Conservation (phyloP, 1,139 yeast genomes). For the Taphrina pruni region DNA sequence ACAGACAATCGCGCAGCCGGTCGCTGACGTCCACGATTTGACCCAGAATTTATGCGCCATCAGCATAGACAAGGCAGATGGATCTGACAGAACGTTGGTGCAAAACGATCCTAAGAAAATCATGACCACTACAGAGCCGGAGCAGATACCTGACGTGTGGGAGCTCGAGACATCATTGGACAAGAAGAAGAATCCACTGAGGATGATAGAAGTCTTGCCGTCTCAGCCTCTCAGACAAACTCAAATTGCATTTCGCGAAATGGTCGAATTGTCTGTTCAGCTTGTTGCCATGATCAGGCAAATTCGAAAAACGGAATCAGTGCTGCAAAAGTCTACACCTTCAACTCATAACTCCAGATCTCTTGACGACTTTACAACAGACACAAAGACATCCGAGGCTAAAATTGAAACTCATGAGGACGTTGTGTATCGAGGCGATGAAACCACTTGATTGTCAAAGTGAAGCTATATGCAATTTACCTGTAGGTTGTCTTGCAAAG, state of each 20-base stretch:
- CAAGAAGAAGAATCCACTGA: slow-evolving; percentile 13
- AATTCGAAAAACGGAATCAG: not conserved
- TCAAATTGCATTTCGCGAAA: not conserved
- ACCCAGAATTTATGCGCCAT: too few relatives aligned
- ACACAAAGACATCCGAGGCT: not conserved
- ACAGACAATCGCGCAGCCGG: too few relatives aligned
- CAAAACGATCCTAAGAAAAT: not conserved
- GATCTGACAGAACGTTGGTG: too few relatives aligned
- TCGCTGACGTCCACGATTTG: too few relatives aligned
- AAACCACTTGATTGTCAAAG: not conserved
- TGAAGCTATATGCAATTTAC: slow-evolving; percentile 2
- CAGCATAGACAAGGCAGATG: too few relatives aligned
- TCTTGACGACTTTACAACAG: not conserved
- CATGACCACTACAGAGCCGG: not conserved
- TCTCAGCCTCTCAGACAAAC: slow-evolving; percentile 14
- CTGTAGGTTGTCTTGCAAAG: not conserved
- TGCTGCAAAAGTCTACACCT: not conserved
- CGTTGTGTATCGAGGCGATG: not conserved
- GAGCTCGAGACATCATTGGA: not conserved
- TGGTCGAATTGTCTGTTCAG: not conserved
- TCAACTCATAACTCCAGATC: not conserved
- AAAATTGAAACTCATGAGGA: not conserved
- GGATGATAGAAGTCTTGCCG: slow-evolving; percentile 17
- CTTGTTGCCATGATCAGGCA: not conserved
- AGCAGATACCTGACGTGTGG: not conserved